Base-by-base conservation (phyloP, 257 asterid species). In the Nyctanthes arbortristis region DNA sequence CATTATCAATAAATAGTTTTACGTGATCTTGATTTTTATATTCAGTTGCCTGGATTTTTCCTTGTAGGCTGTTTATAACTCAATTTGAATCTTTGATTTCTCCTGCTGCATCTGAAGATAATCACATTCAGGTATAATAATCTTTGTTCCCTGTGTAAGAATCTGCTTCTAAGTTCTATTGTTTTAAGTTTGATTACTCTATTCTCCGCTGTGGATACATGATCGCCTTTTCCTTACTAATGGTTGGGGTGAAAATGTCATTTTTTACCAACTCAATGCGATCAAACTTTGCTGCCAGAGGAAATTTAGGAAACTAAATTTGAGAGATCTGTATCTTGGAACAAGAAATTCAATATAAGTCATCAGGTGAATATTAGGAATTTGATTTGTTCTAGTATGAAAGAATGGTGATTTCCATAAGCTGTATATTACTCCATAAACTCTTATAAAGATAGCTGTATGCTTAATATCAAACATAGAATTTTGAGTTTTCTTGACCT, bases 1-100 rank as follows among this genome's bases (percentile, higher is more conserved):
- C 40, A 65, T 66, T 22, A 67, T 52, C 58, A 45, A 40, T 60
- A 55, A 35, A 36, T 60, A 37, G 11, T 29, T 25, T 16, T 45
- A 39, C 61, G 3, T 5, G 69, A 57, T 62, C 52, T 40, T 57
- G 35, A 3, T 14, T 3, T 70, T 54, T 64, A 67, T 61, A 27
- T 63, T 52, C 43, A 8, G 43, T 55, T 49, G 14, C 59, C 67
- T 68, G 73, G 54, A 58, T 27, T 33, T 65, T 82, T 63, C 52
- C 8, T 66, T 80, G 79, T 81, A 94, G 99, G 96, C 82, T 81
- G 69, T 94, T 94, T 73, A 76, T 85, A 72, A 70, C 63, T 75
- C 93, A 80, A 80, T 78, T 81, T 43, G 88, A 85, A 61, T 69
- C 88, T 69, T 73, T 74, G 78, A 71, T 79, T 49, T 73, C 64